Evolutionary conservation across 75 land plant species (phyloP), one percentile per base, ranked within the genome.

Genomic region (Pinus taeda): DNA sequence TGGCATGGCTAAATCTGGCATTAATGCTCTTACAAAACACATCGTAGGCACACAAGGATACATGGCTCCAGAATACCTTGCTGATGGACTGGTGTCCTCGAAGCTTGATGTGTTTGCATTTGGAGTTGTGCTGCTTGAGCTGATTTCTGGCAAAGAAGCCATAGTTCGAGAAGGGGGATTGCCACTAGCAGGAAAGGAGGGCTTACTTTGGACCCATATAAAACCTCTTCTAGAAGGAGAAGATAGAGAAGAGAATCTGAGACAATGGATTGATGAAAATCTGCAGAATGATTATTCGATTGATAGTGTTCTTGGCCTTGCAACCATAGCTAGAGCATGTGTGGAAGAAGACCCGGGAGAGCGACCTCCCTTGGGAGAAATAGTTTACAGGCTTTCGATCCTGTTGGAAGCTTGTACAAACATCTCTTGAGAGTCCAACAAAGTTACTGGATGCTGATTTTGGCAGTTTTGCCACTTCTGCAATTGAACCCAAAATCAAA

Each of bases 1-100:
- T 70, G 97, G 91, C 11, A 83, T 96, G 57, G 97, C 97, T 37
- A 89, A 82, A 64, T 85, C 95, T 6, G 93, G 90, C 22, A 82
- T 81, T 83, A 83, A 86, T 39, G 83, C 86, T 75, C 83, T 88
- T 61, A 96, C 99, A 17, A 81, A 87, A 84, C 89, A 94, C 89
- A 90, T 96, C 36, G 85, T 86, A 45, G 99, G 99, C 24, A 96
- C 97, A 1, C 82, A 78, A 39, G 99, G 99, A 17, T 96, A 96
- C 81, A 86, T 92, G 74, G 91, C 97, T 1, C 99, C 99, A 0
- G 99, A 96, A 80, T 94, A 96, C 56, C 69, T 96, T 7, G 72
- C 80, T 14, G 90, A 90, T 59, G 99, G 99, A 8, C 58, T 89
- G 5, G 92, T 96, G 18, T 85, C 92, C 4, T 77, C 93, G 14